phyloP scores from a whole-genome alignment of 176 grass and related monocot species.

The Carex littledalei region DNA sequence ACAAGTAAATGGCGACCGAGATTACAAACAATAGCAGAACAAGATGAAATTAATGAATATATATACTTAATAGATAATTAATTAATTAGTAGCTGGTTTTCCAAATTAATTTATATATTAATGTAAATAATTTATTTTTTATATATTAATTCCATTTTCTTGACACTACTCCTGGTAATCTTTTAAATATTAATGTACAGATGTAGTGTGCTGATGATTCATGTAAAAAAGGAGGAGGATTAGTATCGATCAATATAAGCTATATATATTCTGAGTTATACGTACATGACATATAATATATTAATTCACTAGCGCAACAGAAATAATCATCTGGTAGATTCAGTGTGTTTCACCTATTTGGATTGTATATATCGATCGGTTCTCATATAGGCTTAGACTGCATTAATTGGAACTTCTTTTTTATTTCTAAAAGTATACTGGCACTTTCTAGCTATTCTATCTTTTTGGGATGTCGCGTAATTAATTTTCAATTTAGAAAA shows the following conservation, averaged over 20 bases:
- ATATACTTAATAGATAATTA: not conserved
- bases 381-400: too few relatives aligned
- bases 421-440: too few relatives aligned
- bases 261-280: not conserved
- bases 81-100: not conserved
- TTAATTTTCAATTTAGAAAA: too few relatives aligned
- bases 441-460: too few relatives aligned
- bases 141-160: not conserved
- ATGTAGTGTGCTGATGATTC: not conserved
- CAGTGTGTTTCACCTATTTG: too few relatives aligned
- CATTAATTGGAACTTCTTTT: too few relatives aligned
- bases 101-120: not conserved
- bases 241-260: not conserved
- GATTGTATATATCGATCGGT: too few relatives aligned
- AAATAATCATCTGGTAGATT: too few relatives aligned
- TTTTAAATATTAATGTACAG: not conserved
- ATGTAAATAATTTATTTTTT: not conserved
- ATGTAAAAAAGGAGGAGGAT: not conserved
- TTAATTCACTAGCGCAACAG: too few relatives aligned
- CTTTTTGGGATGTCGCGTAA: too few relatives aligned
- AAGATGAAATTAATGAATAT: not conserved
- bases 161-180: not conserved
- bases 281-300: too few relatives aligned
- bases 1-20: not conserved
- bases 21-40: constrained; percentile 14